A percentile compares a stretch with the other conserved stretches of the same genome.
phyloP scores from a whole-genome alignment of 805 yeast species.

The Cyberlindnera suaveolens region DNA sequence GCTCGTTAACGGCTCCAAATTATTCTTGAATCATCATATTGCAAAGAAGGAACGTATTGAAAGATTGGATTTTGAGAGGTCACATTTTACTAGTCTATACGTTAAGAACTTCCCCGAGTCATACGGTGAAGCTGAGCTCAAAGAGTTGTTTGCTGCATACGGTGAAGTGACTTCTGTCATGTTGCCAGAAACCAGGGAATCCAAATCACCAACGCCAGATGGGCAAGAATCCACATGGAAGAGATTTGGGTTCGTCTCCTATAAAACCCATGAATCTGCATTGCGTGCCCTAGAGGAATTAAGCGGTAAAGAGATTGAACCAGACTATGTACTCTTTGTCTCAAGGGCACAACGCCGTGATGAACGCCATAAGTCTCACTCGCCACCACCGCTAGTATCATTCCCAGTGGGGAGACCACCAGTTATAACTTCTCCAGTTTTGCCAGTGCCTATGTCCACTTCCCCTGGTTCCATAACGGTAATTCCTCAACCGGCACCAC shows the following conservation, averaged over 20 bases:
- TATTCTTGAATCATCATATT: slow-evolving; percentile 53
- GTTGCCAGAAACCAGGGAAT: slow-evolving; percentile 38
- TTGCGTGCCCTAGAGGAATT: slow-evolving; percentile 40
- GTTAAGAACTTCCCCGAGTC: slow-evolving; percentile 40
- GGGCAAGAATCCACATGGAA: slow-evolving; percentile 1
- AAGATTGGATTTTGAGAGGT: slow-evolving; percentile 36
- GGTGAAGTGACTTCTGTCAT: slow-evolving; percentile 47
- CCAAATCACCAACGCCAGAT: slow-evolving; percentile 1
- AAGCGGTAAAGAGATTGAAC: slow-evolving; percentile 34
- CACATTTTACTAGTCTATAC: slow-evolving; percentile 46
- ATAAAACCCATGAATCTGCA: slow-evolving; percentile 39
- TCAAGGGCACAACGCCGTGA: slow-evolving; percentile 41
- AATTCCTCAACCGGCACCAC: background rate
- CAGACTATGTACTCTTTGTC: slow-evolving; percentile 27
- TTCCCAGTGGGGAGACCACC: background rate
- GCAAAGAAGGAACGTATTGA: slow-evolving; percentile 51
- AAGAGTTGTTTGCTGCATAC: slow-evolving; percentile 37
- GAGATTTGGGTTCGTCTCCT: slow-evolving; percentile 46
- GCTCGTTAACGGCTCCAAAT: slow-evolving; percentile 27
- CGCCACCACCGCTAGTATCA: slow-evolving; percentile 7
- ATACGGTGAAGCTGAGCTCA: slow-evolving; percentile 32
- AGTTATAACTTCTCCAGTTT: background rate
- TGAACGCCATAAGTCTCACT: slow-evolving; percentile 19
- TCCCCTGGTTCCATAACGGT: too few relatives aligned
- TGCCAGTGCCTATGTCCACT: background rate